Evolutionary conservation across 352 stramenopile species (phyloP), one percentile per base, ranked within the genome.

Genomic region (Phytophthora kernoviae): DNA sequence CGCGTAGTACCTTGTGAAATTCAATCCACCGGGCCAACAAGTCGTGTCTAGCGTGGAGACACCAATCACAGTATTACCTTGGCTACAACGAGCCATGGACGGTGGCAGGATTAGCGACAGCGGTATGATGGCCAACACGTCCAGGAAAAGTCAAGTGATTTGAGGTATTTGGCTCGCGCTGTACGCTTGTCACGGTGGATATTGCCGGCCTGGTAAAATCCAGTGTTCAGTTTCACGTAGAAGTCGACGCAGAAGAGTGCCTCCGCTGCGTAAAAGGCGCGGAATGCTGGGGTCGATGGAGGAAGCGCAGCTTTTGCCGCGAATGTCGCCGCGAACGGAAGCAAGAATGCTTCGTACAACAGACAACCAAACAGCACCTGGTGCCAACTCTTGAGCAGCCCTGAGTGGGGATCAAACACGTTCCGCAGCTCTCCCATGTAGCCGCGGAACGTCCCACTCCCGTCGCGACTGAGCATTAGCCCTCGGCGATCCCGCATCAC

Each of bases 171-270:
- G 18, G 40, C 41, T 2, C 75, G 62, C 8, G 79, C 60, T n/a
- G 66, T 75, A 1, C 50, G 58, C 33, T 63, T 70, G 44, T 87
- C 77, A 0, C 68, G 70, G 18, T 72, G 58, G 8, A 88, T 71
- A 30, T 82, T 81, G 49, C 78, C 74, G 39, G 73, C 64, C 37
- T 84, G 57, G 57, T 90, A 88, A 50, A 76, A 88, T 11, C 80
- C 77, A 15, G 74, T 85, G 56, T 87, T 74, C 21, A 80, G 27
- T 39, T 84, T 64, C n/a, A 90, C 68, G 58, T 74, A 81, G 45
- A 90, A 70, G 56, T 90, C 76, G 18, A 55, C 43, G 9, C 73
- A 30, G 53, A 88, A 88, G 30, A 88, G 56, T 18, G 54, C 15
- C 44, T 88, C 77, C 42, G 58, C 39, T 7, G 41, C 59, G 54